A percentile compares a stretch with the other conserved stretches of the same genome.
Conservation (phyloP, 176 grass and related monocot genomes). For the Sorghum bicolor region DNA sequence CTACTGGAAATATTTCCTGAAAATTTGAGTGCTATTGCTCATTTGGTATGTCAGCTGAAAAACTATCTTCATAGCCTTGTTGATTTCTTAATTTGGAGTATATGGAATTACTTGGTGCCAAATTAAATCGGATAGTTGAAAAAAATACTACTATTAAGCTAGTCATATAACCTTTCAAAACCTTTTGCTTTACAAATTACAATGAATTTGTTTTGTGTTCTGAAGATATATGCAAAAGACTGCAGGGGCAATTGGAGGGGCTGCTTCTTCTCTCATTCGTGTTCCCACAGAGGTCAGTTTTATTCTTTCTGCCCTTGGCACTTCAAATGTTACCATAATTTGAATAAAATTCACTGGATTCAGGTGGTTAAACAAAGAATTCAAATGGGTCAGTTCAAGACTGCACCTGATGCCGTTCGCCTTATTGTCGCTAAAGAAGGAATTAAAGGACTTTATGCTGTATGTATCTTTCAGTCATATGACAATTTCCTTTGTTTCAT, state of each 20-base stretch:
- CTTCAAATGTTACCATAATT: neutral
- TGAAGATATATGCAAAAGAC: slow-evolving; percentile 31
- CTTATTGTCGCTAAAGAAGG: slow-evolving; percentile 64
- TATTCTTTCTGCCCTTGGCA: neutral
- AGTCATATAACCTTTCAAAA: neutral
- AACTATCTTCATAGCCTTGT: neutral
- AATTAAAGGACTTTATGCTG: slow-evolving; percentile 55
- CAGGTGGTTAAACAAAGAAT: slow-evolving; percentile 77
- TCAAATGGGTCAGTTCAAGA: slow-evolving; percentile 62
- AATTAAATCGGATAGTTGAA: neutral
- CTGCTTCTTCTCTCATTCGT: slow-evolving; percentile 63
- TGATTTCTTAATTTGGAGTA: neutral
- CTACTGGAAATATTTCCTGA: slow-evolving; percentile 57
- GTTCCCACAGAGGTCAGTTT: slow-evolving; percentile 55
- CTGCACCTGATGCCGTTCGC: slow-evolving; percentile 58
- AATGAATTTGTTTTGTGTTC: neutral
- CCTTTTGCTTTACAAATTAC: slow-evolving; percentile 3
- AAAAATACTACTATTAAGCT: neutral
- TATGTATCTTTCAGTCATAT: slow-evolving; percentile 16
- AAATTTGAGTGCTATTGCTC: slow-evolving; percentile 66
- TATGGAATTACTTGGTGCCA: neutral
- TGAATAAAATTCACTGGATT: neutral
- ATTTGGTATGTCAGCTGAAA: slow-evolving; percentile 52
- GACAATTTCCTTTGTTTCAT: neutral
- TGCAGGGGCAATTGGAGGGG: slow-evolving; percentile 71